Evolutionary conservation across 768 basidiomycete species (phyloP).

Genomic region (Kockovaella imperatae): DNA sequence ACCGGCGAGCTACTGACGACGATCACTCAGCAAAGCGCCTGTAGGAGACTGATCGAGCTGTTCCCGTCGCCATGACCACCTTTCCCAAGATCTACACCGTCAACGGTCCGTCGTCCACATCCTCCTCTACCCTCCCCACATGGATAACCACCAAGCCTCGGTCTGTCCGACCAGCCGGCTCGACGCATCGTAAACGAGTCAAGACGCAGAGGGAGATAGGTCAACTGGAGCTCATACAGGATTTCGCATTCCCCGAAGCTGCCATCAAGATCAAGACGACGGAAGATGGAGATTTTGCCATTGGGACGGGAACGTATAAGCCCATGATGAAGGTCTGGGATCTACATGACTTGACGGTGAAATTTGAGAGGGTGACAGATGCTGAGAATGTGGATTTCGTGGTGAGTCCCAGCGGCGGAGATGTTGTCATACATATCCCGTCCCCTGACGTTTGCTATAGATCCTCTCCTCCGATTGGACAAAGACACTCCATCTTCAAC

Average conservation of each 20-base stretch:
- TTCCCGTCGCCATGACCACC: too few species aligned
- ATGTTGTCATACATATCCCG: background rate
- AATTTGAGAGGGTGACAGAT: conserved; percentile 93
- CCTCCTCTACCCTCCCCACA: conserved; percentile 85
- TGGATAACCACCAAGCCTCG: conserved; percentile 60
- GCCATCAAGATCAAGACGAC: conserved; percentile 86
- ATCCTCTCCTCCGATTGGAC: conserved; percentile 98
- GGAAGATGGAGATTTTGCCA: conserved; percentile 79
- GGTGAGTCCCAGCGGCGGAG: conserved; percentile 55
- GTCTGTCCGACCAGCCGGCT: conserved; percentile 31
- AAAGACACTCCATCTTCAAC: conserved; percentile 92
- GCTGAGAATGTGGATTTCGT: conserved; percentile 96
- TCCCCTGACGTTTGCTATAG: conserved; percentile 46
- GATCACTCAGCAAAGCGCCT: too few species aligned
- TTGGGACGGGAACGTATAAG: conserved; percentile 96
- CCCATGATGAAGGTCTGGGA: conserved; percentile 96
- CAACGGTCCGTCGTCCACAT: conserved; percentile 79
- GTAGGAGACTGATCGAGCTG: too few species aligned
- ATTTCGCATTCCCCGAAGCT: conserved; percentile 95
- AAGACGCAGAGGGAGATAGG: conserved; percentile 57
- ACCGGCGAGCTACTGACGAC: too few species aligned
- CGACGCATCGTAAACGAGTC: conserved; percentile 37
- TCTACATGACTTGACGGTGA: conserved; percentile 78
- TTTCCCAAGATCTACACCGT: conserved; percentile 79
- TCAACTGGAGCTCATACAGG: conserved; percentile 82